A percentile compares a stretch with the other conserved stretches of the same genome.
phyloP scores from a whole-genome alignment of 164 flowering plant species.

The Brasenia schreberi region DNA sequence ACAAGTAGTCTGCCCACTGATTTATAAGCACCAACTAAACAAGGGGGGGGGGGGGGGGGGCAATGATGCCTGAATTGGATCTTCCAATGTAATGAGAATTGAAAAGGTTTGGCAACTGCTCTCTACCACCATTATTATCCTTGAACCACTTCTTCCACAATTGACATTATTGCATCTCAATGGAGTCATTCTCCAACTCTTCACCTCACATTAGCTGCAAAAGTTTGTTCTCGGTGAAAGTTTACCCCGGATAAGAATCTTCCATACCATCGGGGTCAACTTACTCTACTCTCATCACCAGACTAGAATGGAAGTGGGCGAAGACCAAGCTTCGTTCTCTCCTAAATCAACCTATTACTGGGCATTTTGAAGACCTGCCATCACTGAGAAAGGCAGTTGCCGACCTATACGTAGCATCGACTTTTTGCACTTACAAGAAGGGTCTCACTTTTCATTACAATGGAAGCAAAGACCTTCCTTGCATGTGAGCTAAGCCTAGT shows the following conservation, averaged over 20 bases:
- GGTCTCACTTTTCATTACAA: too few relatives aligned
- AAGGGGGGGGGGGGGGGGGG: background rate
- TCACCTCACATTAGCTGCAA: background rate
- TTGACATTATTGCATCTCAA: background rate
- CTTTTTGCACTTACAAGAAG: too few relatives aligned
- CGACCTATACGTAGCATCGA: too few relatives aligned
- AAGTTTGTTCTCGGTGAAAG: too few relatives aligned
- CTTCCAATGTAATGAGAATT: background rate
- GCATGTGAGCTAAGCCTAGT: too few relatives aligned
- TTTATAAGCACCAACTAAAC: background rate
- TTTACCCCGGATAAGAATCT: too few relatives aligned
- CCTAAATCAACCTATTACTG: too few relatives aligned
- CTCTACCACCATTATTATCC: background rate
- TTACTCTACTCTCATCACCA: too few relatives aligned
- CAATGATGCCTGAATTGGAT: background rate
- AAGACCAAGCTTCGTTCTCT: background rate
- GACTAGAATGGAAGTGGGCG: background rate
- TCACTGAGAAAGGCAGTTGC: too few relatives aligned
- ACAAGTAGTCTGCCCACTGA: background rate
- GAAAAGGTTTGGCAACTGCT: background rate
- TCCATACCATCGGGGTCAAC: too few relatives aligned
- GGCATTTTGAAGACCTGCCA: too few relatives aligned
- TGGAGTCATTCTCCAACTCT: background rate
- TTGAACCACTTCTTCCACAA: background rate
- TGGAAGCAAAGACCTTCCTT: too few relatives aligned